Evolutionary conservation across 1,284 basidiomycete species (phyloP), one percentile per base, ranked within the genome.

Genomic region (Sanghuangporus sanghuang): DNA sequence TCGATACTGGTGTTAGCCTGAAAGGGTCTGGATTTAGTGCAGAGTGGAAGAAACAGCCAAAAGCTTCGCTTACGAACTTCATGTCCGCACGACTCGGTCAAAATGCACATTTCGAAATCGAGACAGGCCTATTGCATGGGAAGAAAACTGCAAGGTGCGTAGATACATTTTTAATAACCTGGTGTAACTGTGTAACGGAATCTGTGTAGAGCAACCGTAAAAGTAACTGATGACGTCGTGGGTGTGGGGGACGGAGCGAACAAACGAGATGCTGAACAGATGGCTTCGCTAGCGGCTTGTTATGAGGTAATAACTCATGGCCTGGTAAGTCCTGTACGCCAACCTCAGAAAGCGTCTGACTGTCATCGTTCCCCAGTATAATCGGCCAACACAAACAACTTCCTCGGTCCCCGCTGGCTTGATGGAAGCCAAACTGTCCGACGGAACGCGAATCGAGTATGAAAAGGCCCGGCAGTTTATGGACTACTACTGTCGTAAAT

Each of bases 401-500:
- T 68, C 73, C 18, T 56, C 49, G 3, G 9, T 68, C 14, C 12
- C 63, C 35, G 58, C 11, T 27, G 27, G 27, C 27, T 32, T 32
- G 27, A 32, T 18, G 21, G 23, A 55, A 61, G 72, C 75, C 40
- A 72, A 70, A 5, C 80, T 97, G 21, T 84, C 85, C 16, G 89
- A 95, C 71, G 87, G 87, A 27, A 81, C 85, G 4, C 69, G 76
- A 32, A 81, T 96, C 67, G 79, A 78, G 6, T 87, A 89, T 56
- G 92, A 95, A 64, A 83, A 85, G 56, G 94, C 95, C 0, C 86
- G 90, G 61, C 86, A 86, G 68, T 98, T 98, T 76, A 95, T 98
- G 88, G 95, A 96, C 69, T 98, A 92, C 72, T 98, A 98, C 73
- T 97, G 95, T 74, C 84, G 87, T 50, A 82, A 86, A 46, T 97